phyloP scores from a whole-genome alignment of 75 land plant genomes.

The Selaginella tamariscina region DNA sequence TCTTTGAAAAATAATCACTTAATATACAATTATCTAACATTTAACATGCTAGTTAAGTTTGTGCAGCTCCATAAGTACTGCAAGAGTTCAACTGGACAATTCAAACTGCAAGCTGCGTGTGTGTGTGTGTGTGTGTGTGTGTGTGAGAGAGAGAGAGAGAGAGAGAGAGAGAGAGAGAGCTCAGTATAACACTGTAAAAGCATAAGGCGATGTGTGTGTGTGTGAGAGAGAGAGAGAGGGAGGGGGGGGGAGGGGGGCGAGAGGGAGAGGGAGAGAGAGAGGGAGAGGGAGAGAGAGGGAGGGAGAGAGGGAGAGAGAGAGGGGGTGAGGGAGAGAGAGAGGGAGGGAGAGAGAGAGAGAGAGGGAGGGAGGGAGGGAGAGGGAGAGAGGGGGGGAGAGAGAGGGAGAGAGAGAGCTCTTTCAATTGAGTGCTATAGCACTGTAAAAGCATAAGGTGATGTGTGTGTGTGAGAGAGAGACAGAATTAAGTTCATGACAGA shows the following conservation, averaged over 20 bases:
- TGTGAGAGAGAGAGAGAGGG: too few relatives aligned
- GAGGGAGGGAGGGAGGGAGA: conserved; percentile 7
- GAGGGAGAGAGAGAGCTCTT: not conserved
- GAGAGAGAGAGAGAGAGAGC: not conserved
- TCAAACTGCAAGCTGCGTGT: too few relatives aligned
- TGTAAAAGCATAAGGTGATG: too few relatives aligned
- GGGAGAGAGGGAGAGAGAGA: conserved; percentile 17
- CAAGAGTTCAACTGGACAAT: too few relatives aligned
- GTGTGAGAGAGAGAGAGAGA: conserved; percentile 7
- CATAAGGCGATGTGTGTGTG: not conserved
- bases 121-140: conserved; percentile 8
- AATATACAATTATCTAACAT: too few relatives aligned
- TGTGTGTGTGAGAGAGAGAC: too few relatives aligned
- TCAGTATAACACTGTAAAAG: conserved; percentile 16
- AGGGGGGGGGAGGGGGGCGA: not conserved
- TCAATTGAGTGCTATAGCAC: too few relatives aligned
- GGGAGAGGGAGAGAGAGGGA: conserved; percentile 12
- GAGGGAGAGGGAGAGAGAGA: not conserved
- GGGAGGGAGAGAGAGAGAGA: conserved; percentile 16
- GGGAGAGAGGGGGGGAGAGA: conserved; percentile 8
- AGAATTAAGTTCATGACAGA: too few relatives aligned
- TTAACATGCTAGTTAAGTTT: too few relatives aligned
- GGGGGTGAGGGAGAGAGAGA: conserved; percentile 16
- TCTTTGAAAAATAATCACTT: too few relatives aligned
- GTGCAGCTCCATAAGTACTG: too few relatives aligned